These are phyloP conservation scores for Cordyceps cateniannulata DNA, from an alignment of 2,329 filamentous ascomycete species.

Conservation along the genomic window DNA sequence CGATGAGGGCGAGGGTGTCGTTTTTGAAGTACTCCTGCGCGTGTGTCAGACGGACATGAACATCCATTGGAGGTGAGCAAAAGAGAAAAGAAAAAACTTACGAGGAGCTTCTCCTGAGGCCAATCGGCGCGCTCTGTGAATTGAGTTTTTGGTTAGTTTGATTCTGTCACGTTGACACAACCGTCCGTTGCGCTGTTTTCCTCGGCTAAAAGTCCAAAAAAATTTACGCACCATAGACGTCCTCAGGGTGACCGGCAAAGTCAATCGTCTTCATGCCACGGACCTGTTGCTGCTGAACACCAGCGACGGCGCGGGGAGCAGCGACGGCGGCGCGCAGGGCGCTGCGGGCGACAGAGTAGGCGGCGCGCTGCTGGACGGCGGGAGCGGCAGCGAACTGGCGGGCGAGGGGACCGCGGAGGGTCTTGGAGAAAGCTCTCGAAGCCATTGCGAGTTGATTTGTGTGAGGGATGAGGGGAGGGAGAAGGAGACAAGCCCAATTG, in stretches of 20 bases:
- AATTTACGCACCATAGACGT: constrained; percentile 69
- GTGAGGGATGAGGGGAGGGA: constrained; percentile 20
- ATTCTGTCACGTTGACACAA: neutral
- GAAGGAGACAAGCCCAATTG: constrained; percentile 4
- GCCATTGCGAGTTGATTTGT: constrained; percentile 55
- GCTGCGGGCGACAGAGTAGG: constrained; percentile 54
- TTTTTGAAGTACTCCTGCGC: constrained; percentile 97
- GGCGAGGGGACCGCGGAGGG: constrained; percentile 55
- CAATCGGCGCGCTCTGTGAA: constrained; percentile 87
- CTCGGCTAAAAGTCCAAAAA: neutral
- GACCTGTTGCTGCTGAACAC: constrained; percentile 59
- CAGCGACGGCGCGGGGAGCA: constrained; percentile 44
- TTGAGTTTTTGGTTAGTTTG: constrained; percentile 22
- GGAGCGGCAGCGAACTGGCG: constrained; percentile 57
- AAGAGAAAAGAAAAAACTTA: constrained; percentile 27
- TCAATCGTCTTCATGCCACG: constrained; percentile 98
- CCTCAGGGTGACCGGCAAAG: constrained; percentile 93
- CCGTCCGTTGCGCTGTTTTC: neutral
- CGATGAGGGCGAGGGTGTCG: constrained; percentile 97
- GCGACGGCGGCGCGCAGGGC: constrained; percentile 48
- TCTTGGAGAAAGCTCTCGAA: constrained; percentile 66
- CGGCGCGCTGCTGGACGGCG: constrained; percentile 55
- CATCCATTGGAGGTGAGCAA: constrained; percentile 3
- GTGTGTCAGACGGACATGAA: constrained; percentile 1
- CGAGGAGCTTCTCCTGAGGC: constrained; percentile 96